Evolutionary conservation across 176 grass and related monocot genomes (phyloP).

Genomic region (Aegilops longissima): DNA sequence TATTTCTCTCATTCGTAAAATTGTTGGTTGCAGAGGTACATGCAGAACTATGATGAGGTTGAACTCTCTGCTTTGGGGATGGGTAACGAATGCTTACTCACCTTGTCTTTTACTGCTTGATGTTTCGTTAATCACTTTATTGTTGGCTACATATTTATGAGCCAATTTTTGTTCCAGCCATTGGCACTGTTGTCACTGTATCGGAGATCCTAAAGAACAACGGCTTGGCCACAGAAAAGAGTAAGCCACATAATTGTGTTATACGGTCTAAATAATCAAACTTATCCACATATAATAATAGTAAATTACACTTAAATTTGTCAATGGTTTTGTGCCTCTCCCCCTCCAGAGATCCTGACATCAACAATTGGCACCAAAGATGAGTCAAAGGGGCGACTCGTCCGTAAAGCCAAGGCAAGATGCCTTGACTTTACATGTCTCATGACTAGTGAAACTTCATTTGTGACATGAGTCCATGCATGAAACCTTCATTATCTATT

Average conservation of each 20-base stretch:
- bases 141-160: background rate
- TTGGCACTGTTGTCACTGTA: conserved; percentile 86
- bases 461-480: background rate
- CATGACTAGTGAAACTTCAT: background rate
- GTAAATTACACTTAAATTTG: background rate
- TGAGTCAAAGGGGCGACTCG: conserved; percentile 69
- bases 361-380: conserved; percentile 85
- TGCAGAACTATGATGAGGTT: conserved; percentile 85
- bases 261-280: background rate
- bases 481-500: background rate
- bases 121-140: background rate
- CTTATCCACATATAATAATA: background rate
- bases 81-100: conserved; percentile 55
- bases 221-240: conserved; percentile 77
- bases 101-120: background rate
- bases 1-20: background rate
- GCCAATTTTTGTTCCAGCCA: conserved; percentile 43
- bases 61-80: conserved; percentile 84
- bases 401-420: conserved; percentile 89
- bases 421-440: background rate
- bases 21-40: conserved; percentile 59
- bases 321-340: background rate
- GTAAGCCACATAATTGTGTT: conserved; percentile 10
- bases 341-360: conserved; percentile 69
- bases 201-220: conserved; percentile 94